Percentiles rank a stretch among this genome's conserved stretches.
These are phyloP conservation scores for Zygoascus hellenicus DNA, from an alignment of 1,139 yeast species.

Conservation along the genomic window DNA sequence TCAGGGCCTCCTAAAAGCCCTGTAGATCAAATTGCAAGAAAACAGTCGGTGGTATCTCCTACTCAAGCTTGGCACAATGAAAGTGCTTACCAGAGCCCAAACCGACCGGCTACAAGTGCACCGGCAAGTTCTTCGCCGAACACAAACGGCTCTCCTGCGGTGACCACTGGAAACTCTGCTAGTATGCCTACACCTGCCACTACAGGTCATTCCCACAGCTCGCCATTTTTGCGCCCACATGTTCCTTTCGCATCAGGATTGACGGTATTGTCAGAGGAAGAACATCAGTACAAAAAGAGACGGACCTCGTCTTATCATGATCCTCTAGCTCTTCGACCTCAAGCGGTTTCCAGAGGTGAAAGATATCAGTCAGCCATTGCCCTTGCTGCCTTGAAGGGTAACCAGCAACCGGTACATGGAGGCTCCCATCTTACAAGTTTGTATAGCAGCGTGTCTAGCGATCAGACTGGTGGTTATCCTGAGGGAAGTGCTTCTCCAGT, in stretches of 20 bases:
- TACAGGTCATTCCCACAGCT: background rate
- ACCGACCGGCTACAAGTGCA: background rate
- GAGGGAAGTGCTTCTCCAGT: slow-evolving; percentile 1
- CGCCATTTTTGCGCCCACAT: slow-evolving; percentile 9
- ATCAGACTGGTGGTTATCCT: background rate
- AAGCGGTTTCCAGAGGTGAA: slow-evolving; percentile 16
- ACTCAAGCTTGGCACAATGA: slow-evolving; percentile 5
- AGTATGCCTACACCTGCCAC: background rate
- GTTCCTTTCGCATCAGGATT: slow-evolving; percentile 14
- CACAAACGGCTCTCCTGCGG: background rate
- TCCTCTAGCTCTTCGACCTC: slow-evolving; percentile 22
- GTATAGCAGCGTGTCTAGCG: background rate
- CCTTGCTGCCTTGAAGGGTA: slow-evolving; percentile 16
- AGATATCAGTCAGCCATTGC: slow-evolving; percentile 26
- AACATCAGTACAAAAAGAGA: slow-evolving; percentile 21
- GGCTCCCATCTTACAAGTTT: slow-evolving; percentile 1
- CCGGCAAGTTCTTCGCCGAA: background rate
- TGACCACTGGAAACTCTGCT: background rate
- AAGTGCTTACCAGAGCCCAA: background rate
- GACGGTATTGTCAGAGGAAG: slow-evolving; percentile 18
- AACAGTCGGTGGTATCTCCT: background rate
- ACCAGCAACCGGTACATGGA: slow-evolving; percentile 4
- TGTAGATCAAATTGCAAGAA: background rate
- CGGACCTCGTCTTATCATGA: slow-evolving; percentile 30
- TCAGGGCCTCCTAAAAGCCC: background rate